Evolutionary conservation across 768 basidiomycete genomes (phyloP).

Genomic region (Russula vinacea): DNA sequence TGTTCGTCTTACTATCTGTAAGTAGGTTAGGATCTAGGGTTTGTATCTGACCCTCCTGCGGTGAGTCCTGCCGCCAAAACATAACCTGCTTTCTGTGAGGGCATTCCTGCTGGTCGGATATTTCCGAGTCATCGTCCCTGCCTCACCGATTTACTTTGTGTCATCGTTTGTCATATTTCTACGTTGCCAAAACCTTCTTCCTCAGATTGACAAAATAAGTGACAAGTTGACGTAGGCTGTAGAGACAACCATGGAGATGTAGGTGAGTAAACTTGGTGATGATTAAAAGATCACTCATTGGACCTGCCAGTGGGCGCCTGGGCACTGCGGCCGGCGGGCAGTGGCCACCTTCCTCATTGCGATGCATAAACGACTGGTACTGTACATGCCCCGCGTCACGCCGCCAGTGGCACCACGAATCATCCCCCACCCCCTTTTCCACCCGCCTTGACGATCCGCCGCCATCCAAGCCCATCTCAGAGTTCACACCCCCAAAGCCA

Average conservation of each 20-base stretch:
- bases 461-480: background rate
- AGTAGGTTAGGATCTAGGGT: no score
- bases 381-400: slow-evolving; percentile 23
- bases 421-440: slow-evolving; percentile 4
- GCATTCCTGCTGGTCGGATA: no score
- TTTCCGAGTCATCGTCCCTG: no score
- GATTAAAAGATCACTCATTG: background rate
- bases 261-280: background rate
- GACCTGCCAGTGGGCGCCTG: no score
- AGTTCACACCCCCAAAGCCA: slow-evolving; percentile 9
- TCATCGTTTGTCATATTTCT: background rate
- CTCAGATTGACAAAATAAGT: background rate
- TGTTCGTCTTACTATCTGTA: no score
- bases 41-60: no score
- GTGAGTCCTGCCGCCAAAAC: no score
- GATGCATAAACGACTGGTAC: slow-evolving; percentile 26
- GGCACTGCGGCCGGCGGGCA: no score
- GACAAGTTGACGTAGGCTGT: slow-evolving; percentile 1
- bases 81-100: no score
- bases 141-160: background rate
- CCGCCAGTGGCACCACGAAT: background rate
- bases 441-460: background rate
- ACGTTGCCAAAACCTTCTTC: background rate
- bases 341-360: slow-evolving; percentile 25
- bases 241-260: background rate